Base-by-base conservation (phyloP, 2,329 filamentous ascomycete species). In the Aspergillus thermomutatus region DNA sequence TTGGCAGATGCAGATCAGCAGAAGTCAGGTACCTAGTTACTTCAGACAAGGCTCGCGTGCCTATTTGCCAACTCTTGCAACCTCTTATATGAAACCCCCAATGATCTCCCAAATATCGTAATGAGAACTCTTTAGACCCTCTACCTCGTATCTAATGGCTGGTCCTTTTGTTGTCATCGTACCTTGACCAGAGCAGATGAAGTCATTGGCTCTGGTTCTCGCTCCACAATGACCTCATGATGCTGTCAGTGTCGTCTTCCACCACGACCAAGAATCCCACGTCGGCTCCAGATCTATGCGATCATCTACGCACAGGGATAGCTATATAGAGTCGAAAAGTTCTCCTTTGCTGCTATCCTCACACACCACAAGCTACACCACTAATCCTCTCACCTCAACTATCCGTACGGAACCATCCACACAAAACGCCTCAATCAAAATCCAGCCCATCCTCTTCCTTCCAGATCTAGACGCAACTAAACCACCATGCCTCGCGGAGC, bases 401-500 rank as follows among this genome's bases (percentile, higher is more conserved):
- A 34, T 53, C 2, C 14, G 5, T 50, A 40, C 37, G n/a, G n/a
- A 28, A 34, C 48, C 26, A 8, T 26, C 19, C 3, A 37, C 14
- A 1, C 41, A 45, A 43, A 11, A 4, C 34, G 6, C 17, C 21
- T 45, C 8, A 23, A 17, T 41, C 19, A 9, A 27, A 50, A 34
- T 21, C 14, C 14, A 37, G 46, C 31, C 31, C 49, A 52, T 28
- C 51, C 26, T 56, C 45, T 25, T 52, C 17, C 37, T n/a, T 45
- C 27, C 19, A 53, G 10, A n/a, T 11, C 4, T 17, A 21, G 3
- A 31, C 3, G 27, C 17, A 43, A 11, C 55, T 10, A 51, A 53
- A 49, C 41, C 28, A 54, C 56, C 67, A 72, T 77, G 74, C 68
- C 71, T 65, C 74, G 74, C 65, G 73, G 74, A 63, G 72, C 72